Evolutionary conservation across 176 grass and related monocot species (phyloP).

Genomic region (Avena eriantha): DNA sequence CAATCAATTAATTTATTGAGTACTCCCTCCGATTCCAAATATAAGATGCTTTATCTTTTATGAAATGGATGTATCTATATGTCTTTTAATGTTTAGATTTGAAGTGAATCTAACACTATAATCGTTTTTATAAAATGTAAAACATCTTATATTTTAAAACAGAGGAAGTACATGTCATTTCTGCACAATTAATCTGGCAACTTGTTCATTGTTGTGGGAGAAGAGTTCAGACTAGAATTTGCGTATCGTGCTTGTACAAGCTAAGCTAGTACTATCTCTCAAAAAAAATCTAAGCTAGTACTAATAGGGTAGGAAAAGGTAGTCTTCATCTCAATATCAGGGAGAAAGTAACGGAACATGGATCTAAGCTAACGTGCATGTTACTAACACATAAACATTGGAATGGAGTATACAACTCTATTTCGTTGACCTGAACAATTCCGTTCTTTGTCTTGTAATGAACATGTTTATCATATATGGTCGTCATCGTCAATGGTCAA

Average conservation of each 20-base stretch:
- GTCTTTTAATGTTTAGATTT: no score
- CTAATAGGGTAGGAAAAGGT: background rate
- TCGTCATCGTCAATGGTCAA: background rate
- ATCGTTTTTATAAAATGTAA: no score
- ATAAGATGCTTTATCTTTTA: no score
- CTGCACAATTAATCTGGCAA: background rate
- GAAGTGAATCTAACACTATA: no score
- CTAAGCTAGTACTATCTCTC: no score
- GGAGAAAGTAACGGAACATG: constrained; percentile 6
- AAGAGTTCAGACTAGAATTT: background rate
- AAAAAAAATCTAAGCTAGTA: no score
- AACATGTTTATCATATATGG: background rate
- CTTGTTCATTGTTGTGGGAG: background rate
- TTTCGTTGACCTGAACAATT: background rate
- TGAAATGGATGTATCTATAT: no score
- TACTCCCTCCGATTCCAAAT: no score
- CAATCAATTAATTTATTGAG: background rate
- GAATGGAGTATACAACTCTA: background rate
- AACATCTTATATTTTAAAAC: no score
- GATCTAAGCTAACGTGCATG: background rate
- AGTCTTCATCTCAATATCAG: background rate
- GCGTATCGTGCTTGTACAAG: background rate
- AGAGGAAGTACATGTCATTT: background rate
- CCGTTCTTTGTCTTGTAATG: background rate
- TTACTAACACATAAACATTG: background rate